phyloP scores from a whole-genome alignment of 1,284 basidiomycete genomes.

The Pseudozyma sp. region DNA sequence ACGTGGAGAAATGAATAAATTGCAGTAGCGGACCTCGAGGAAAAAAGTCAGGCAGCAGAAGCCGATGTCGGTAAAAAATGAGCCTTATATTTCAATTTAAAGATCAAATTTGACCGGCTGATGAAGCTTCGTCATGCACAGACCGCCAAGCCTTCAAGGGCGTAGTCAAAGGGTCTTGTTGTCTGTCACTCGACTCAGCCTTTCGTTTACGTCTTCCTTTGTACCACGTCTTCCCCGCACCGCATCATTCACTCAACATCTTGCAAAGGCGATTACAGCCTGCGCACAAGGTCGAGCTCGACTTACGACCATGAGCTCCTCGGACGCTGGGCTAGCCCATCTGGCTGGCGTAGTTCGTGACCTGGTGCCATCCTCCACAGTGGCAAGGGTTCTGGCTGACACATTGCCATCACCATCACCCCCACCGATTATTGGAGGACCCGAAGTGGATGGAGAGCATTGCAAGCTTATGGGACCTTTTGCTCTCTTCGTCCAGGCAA shows the following conservation, averaged over 20 bases:
- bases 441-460: conserved; percentile 56
- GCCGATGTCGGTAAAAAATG: background rate
- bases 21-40: background rate
- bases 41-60: background rate
- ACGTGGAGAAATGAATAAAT: background rate
- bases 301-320: conserved; percentile 17
- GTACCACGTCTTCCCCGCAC: background rate
- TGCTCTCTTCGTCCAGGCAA: conserved; percentile 74
- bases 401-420: conserved; percentile 21
- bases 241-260: background rate
- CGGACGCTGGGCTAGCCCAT: conserved; percentile 5
- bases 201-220: background rate
- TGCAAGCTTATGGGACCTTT: conserved; percentile 62
- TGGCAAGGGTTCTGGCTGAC: conserved; percentile 8
- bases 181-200: background rate
- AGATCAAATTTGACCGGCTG: too few species aligned
- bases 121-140: conserved; percentile 9
- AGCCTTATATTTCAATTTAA: background rate
- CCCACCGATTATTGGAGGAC: conserved; percentile 26
- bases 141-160: conserved; percentile 6
- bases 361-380: conserved; percentile 10
- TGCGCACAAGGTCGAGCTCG: background rate
- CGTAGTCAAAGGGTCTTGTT: background rate
- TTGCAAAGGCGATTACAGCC: background rate
- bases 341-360: conserved; percentile 18